Base-by-base conservation (phyloP, 1,284 basidiomycete genomes). In the Athelia sp. region DNA sequence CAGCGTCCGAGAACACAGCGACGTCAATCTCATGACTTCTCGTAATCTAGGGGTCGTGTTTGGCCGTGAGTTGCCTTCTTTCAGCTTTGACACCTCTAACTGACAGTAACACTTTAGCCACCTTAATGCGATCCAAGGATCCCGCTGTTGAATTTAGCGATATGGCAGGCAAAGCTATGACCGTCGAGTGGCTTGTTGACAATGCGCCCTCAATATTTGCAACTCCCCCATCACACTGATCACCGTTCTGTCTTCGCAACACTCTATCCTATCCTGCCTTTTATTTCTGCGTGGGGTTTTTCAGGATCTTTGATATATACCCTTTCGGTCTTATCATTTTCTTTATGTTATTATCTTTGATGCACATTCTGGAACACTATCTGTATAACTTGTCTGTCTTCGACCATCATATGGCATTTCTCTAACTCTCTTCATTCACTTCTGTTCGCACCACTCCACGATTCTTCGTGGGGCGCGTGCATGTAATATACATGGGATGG, bases 1-100 rank as follows among this genome's bases (percentile, higher is more conserved):
- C 56, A 91, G 93, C 50, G 78, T 96, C 22, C 82, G 82, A 59
- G 74, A 84, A 50, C 74, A 76, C 34, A 81, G 78, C 50, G 82
- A 84, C 21, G 74, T 76, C 52, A 99, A 99, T 66, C 76, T 94
- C 48, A 99, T 99, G 97, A 93, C 85, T 46, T 87, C 93, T 3
- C 81, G 93, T 55, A 99, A 99, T 61, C 72, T 99, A 18, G 97
- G 97, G n/a, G 93, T 98, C n/a, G 94, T 99, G 38, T 98, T 99
- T 72, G 97, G 97, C 57, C 96, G 94, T 98, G 67, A 73, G 93
- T 86, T 13, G 42, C 50, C 18, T 4, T 29, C 45, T 45, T 23
- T 21, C 35, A 48, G 42, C 23, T 24, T 31, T 47, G 13, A n/a
- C n/a, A n/a, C 24, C 46, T 36, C 44, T 36, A 50, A 38, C 53